Conservation (phyloP, 2,329 filamentous ascomycete genomes). For the Elsinoe fawcettii region DNA sequence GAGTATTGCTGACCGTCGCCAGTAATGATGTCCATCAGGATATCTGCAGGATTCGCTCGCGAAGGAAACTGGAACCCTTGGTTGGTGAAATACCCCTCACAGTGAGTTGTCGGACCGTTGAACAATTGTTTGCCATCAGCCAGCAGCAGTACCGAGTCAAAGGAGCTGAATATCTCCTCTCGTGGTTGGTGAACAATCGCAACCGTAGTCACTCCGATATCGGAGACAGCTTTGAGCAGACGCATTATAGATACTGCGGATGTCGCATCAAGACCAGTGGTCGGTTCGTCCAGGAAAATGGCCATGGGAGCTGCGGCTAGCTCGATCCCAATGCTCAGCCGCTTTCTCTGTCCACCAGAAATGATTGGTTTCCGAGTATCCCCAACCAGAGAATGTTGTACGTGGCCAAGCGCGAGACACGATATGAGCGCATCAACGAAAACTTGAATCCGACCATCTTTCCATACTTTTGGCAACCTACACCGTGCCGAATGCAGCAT, state of each 20-base stretch:
- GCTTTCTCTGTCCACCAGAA: constrained; percentile 51
- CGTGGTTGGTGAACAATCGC: constrained; percentile 55
- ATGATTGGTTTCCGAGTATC: constrained; percentile 46
- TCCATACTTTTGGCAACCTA: constrained; percentile 47
- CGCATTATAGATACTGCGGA: constrained; percentile 50
- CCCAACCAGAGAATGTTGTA: constrained; percentile 46
- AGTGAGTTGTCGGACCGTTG: constrained; percentile 40
- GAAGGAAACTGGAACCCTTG: constrained; percentile 45
- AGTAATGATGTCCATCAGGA: constrained; percentile 55
- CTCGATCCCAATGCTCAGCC: constrained; percentile 53
- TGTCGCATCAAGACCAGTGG: constrained; percentile 41
- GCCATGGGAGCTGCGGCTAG: constrained; percentile 50
- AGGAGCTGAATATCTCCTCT: constrained; percentile 50
- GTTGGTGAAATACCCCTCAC: constrained; percentile 44
- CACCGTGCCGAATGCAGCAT: constrained; percentile 53
- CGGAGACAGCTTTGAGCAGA: constrained; percentile 47
- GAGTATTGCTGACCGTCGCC: constrained; percentile 48
- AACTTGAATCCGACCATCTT: constrained; percentile 40
- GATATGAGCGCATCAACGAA: constrained; percentile 52
- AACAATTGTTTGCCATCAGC: constrained; percentile 50
- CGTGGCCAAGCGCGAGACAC: constrained; percentile 46
- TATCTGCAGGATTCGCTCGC: constrained; percentile 49
- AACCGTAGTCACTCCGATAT: constrained; percentile 50
- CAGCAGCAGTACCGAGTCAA: constrained; percentile 51
- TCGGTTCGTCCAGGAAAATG: constrained; percentile 30